These are phyloP conservation scores for Ceratocystis colombiana DNA, from an alignment of 2,329 filamentous ascomycete species.

Conservation along the genomic window DNA sequence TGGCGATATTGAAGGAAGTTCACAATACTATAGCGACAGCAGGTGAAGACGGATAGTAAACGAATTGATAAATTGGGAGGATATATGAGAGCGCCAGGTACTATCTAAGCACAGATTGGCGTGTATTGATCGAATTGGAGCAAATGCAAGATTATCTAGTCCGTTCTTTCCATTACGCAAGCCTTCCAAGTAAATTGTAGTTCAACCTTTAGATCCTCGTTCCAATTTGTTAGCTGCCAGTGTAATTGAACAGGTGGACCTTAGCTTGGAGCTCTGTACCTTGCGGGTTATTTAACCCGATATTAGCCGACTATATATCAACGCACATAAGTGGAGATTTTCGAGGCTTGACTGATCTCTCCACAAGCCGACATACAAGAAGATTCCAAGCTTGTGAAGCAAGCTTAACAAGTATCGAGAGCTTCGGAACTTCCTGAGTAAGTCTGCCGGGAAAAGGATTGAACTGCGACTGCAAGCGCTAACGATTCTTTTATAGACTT, in stretches of 20 bases:
- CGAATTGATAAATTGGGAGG: background rate
- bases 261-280: background rate
- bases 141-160: background rate
- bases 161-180: slow-evolving; percentile 5
- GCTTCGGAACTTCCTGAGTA: background rate
- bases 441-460: background rate
- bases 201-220: background rate
- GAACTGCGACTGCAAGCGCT: background rate
- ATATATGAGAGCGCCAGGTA: background rate
- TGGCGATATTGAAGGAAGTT: slow-evolving; percentile 18
- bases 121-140: background rate
- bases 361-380: background rate
- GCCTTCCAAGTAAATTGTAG: background rate
- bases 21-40: slow-evolving; percentile 22
- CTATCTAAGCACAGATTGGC: background rate
- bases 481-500: background rate
- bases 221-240: background rate
- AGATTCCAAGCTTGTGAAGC: background rate
- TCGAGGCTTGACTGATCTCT: background rate
- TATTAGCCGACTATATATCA: background rate
- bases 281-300: background rate
- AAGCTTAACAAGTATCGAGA: background rate
- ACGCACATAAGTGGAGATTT: background rate
- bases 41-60: background rate
- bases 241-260: slow-evolving; percentile 14